Evolutionary conservation across 2,329 filamentous ascomycete genomes (phyloP).

Genomic region (Apiospora hydei): DNA sequence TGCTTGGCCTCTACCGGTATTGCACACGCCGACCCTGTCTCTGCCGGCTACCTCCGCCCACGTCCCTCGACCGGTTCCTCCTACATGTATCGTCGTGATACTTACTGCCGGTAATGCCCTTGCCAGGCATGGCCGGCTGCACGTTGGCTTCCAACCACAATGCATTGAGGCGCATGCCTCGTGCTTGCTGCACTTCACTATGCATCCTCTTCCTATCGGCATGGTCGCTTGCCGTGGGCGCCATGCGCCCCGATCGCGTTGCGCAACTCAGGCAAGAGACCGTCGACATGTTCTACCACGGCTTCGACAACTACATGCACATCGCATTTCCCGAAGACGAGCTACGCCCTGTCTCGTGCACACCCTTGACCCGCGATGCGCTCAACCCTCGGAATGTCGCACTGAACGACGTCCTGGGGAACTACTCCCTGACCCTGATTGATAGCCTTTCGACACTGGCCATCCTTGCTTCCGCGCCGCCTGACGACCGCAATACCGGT

Average conservation of each 20-base stretch:
- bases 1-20: neutral
- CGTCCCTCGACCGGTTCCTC: slow-evolving; percentile 15
- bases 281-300: slow-evolving; percentile 92
- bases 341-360: slow-evolving; percentile 85
- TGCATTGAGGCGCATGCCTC: slow-evolving; percentile 30
- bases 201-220: slow-evolving; percentile 41
- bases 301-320: slow-evolving; percentile 92
- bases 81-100: slow-evolving; percentile 44
- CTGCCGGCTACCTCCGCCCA: neutral
- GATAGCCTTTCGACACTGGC: slow-evolving; percentile 95
- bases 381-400: slow-evolving; percentile 81
- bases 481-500: slow-evolving; percentile 59
- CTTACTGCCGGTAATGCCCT: slow-evolving; percentile 49
- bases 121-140: slow-evolving; percentile 46
- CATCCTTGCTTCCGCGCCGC: slow-evolving; percentile 81
- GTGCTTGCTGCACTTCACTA: slow-evolving; percentile 36
- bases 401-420: slow-evolving; percentile 93
- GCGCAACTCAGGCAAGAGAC: slow-evolving; percentile 65
- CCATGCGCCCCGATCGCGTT: slow-evolving; percentile 65
- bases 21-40: neutral
- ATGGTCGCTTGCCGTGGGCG: slow-evolving; percentile 49
- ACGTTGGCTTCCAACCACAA: slow-evolving; percentile 36
- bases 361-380: slow-evolving; percentile 82
- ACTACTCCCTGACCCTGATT: slow-evolving; percentile 95
- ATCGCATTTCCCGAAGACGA: slow-evolving; percentile 97